Percentiles rank a stretch among this genome's conserved stretches.
These are phyloP conservation scores for Brassica cretica DNA, from an alignment of 345 rosid species.

Conservation along the genomic window DNA sequence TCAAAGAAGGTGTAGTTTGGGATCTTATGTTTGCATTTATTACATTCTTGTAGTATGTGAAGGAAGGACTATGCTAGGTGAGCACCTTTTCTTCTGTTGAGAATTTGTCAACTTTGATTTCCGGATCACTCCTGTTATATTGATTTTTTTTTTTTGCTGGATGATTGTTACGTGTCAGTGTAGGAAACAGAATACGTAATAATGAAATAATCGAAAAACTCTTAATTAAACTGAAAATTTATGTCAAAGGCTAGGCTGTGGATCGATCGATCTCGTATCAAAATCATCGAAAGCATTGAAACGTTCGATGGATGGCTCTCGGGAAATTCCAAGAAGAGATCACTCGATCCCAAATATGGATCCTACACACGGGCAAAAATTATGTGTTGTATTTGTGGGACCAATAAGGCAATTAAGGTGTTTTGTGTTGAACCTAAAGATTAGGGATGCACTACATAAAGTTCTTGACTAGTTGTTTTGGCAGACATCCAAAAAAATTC, in stretches of 20 bases:
- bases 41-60: constrained; percentile 11
- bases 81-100: neutral
- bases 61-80: neutral
- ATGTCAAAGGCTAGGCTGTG: neutral
- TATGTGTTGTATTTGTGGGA: too few species aligned
- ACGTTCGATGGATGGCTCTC: too few species aligned
- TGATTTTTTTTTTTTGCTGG: neutral
- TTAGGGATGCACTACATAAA: too few species aligned
- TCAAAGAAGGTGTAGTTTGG: constrained; percentile 23
- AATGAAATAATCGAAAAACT: neutral
- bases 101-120: constrained; percentile 21
- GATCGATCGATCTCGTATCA: too few species aligned
- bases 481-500: too few species aligned
- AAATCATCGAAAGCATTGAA: too few species aligned
- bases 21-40: constrained; percentile 32
- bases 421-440: too few species aligned
- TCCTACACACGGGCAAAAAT: too few species aligned
- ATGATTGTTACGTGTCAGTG: neutral
- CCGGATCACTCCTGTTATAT: neutral
- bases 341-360: too few species aligned
- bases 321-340: too few species aligned
- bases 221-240: neutral
- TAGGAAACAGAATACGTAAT: neutral
- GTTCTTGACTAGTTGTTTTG: too few species aligned
- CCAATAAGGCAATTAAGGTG: too few species aligned